These are phyloP conservation scores for Lycium ferocissimum DNA, from an alignment of 257 asterid genomes.

Conservation along the genomic window DNA sequence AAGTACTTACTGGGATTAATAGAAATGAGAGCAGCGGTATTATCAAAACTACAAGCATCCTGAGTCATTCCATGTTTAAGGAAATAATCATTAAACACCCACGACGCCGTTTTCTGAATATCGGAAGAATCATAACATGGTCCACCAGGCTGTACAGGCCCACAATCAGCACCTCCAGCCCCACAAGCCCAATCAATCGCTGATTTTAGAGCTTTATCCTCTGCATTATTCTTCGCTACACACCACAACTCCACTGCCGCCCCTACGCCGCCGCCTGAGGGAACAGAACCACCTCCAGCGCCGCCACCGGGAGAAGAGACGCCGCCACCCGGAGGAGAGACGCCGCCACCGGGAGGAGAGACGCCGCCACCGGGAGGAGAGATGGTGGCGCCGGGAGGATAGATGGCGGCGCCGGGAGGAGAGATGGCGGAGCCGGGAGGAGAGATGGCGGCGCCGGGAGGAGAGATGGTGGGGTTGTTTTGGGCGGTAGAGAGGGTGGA, in stretches of 20 bases:
- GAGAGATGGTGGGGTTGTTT: slow-evolving; percentile 15
- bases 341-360: no score
- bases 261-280: neutral
- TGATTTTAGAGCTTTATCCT: slow-evolving; percentile 13
- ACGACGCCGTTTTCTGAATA: slow-evolving; percentile 74
- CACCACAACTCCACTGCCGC: slow-evolving; percentile 29
- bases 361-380: no score
- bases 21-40: slow-evolving; percentile 76
- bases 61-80: slow-evolving; percentile 56
- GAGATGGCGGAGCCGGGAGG: no score
- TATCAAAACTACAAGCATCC: slow-evolving; percentile 66
- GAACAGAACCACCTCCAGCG: slow-evolving; percentile 32
- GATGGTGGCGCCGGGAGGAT: no score
- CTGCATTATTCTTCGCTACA: slow-evolving; percentile 32
- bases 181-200: slow-evolving; percentile 31
- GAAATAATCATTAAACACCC: slow-evolving; percentile 80
- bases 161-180: slow-evolving; percentile 76
- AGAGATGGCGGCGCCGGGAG: no score
- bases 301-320: neutral
- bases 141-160: slow-evolving; percentile 79
- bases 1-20: slow-evolving; percentile 71
- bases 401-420: no score
- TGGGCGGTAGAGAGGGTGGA: slow-evolving; percentile 44
- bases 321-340: no score
- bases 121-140: slow-evolving; percentile 82